A percentile compares a stretch with the other conserved stretches of the same genome.
These are phyloP conservation scores for Zasmidium angulare DNA, from an alignment of 2,329 filamentous ascomycete genomes.

Conservation along the genomic window DNA sequence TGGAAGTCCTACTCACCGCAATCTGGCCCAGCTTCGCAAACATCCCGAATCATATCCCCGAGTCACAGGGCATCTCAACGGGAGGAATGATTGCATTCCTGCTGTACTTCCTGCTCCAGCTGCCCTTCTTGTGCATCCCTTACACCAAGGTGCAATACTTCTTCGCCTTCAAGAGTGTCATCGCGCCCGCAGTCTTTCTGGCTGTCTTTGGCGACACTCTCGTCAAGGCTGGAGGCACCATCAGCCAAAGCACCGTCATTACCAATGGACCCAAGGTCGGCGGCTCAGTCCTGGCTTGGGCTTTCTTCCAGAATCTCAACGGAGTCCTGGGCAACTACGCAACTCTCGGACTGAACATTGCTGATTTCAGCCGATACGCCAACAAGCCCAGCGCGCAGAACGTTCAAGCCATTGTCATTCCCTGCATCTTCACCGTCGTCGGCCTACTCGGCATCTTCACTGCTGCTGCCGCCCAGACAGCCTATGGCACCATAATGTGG, in stretches of 20 bases:
- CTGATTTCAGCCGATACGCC: conserved; percentile 35
- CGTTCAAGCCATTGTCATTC: conserved; percentile 41
- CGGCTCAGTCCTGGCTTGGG: conserved; percentile 32
- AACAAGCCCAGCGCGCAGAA: conserved; percentile 32
- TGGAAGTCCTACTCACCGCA: conserved; percentile 32
- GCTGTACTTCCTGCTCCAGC: conserved; percentile 56
- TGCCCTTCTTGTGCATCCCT: conserved; percentile 54
- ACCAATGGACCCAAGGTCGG: conserved; percentile 24
- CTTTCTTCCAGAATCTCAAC: conserved; percentile 30
- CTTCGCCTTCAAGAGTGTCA: conserved; percentile 44
- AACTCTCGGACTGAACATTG: conserved; percentile 35
- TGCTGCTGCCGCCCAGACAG: conserved; percentile 53
- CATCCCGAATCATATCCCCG: conserved; percentile 54
- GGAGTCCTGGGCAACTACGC: conserved; percentile 34
- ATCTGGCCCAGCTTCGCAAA: conserved; percentile 59
- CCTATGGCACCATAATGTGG: conserved; percentile 48
- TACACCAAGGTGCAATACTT: conserved; percentile 38
- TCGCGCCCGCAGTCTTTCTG: conserved; percentile 35
- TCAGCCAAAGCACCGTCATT: conserved; percentile 34
- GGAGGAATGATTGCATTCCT: conserved; percentile 57
- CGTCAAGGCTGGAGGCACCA: conserved; percentile 29
- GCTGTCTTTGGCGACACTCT: conserved; percentile 34
- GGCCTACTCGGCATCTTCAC: conserved; percentile 52
- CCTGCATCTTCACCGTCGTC: conserved; percentile 30
- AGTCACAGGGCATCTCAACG: conserved; percentile 53